Conservation (phyloP, 495 filamentous ascomycete species). For the Tuber indicum region DNA sequence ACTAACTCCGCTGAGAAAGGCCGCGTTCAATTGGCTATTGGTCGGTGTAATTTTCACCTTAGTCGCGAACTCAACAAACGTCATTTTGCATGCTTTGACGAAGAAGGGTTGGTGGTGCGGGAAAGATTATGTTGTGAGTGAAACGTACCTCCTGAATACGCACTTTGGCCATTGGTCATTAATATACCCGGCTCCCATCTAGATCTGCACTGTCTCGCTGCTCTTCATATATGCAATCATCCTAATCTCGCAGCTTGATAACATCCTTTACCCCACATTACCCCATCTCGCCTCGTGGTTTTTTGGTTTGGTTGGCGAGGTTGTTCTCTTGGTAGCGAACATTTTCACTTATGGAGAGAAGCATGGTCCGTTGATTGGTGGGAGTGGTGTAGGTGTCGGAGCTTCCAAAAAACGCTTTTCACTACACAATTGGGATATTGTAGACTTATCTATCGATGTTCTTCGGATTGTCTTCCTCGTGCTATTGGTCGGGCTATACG, state of each 20-base stretch:
- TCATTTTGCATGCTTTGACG: conserved; percentile 68
- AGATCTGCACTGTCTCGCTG: conserved; percentile 41
- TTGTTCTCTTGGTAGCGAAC: conserved; percentile 35
- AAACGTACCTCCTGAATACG: conserved; percentile 66
- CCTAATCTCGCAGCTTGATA: conserved; percentile 53
- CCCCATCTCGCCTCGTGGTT: conserved; percentile 44
- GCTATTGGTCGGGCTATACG: conserved; percentile 55
- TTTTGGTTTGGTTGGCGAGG: conserved; percentile 39
- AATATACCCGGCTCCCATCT: conserved; percentile 9
- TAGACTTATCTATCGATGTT: conserved; percentile 55
- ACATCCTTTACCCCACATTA: conserved; percentile 46
- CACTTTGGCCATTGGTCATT: conserved; percentile 1
- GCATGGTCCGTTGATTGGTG: conserved; percentile 40
- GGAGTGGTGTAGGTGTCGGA: conserved; percentile 21
- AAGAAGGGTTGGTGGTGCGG: conserved; percentile 82
- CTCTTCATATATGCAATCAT: conserved; percentile 67
- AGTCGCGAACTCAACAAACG: conserved; percentile 63
- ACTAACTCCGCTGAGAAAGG: conserved; percentile 56
- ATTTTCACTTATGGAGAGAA: conserved; percentile 47
- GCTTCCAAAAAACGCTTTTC: conserved; percentile 42
- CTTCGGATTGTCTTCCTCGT: conserved; percentile 57
- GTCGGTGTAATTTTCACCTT: conserved; percentile 62
- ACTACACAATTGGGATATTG: conserved; percentile 58
- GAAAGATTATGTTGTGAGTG: conserved; percentile 63
- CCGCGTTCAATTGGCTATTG: conserved; percentile 68